Base-by-base conservation (phyloP, 805 yeast species). In the Priceomyces carsonii region DNA sequence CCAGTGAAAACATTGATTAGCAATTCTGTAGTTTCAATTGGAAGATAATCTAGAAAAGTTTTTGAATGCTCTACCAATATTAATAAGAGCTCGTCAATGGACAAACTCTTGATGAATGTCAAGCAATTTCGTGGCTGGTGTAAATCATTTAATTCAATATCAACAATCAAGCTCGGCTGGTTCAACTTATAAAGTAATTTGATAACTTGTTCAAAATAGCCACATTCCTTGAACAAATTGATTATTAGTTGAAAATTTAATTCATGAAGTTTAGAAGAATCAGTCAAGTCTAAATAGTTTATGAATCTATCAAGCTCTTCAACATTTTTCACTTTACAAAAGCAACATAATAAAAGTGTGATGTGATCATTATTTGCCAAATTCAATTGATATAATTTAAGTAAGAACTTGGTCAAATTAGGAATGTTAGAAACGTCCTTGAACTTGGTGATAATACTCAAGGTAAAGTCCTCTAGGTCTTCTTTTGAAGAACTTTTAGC, bases 1-100 rank as follows among this genome's bases (percentile, higher is more conserved):
- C 97, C 97, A 0, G 98, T 91, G 54, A 91, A 93, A 0, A 91
- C 84, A 18, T 85, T 83, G 33, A 93, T 89, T 38, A 91, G 66
- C 23, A 93, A 60, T 19, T 82, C 82, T 1, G 96, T 89, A 0
- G 95, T 84, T 37, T 83, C 88, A 38, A 84, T 75, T 0, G 98
- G 97, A 24, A 78, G 61, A 29, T 69, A 54, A 23, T 84, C 85
- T 31, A 91, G 66, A 18, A 91, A 61, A 1, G 61, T 50, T 40
- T 85, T 79, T 3, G 91, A 81, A 49, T 75, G 79, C 18, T 80
- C 80, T 6, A 80, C 74, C 32, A 90, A 62, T 6, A 86, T 80
- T 26, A 91, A 64, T 18, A 90, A 61, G 3, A 88, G 76, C 33
- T 90, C 96, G 48, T 85, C 89, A 15, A 86, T 79, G 0, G 82